These are phyloP conservation scores for Yamadazyma atlantica DNA, from an alignment of 1,139 yeast genomes.

Conservation along the genomic window DNA sequence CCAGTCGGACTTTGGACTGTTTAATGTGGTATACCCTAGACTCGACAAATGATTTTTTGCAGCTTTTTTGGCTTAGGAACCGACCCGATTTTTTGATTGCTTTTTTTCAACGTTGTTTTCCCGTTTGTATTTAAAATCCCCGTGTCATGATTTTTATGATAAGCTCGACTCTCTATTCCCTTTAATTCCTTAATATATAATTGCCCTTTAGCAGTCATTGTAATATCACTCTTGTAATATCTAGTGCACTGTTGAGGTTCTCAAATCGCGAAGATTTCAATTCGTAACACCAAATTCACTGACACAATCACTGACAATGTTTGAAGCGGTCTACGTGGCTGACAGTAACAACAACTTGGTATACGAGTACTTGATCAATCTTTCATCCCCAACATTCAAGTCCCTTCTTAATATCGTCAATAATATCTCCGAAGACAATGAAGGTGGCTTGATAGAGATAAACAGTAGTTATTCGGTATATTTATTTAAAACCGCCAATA, in stretches of 20 bases:
- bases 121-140: constrained; percentile 1
- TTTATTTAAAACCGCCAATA: constrained; percentile 21
- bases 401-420: constrained; percentile 34
- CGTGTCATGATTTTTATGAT: constrained; percentile 2
- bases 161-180: constrained; percentile 8
- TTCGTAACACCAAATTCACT: not conserved
- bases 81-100: not conserved
- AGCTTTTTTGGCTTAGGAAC: not conserved
- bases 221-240: too few species aligned
- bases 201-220: constrained; percentile 2
- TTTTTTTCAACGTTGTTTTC: not conserved
- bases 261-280: constrained; percentile 1
- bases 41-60: not conserved
- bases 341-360: constrained; percentile 54
- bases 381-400: constrained; percentile 51
- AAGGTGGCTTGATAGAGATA: constrained; percentile 22
- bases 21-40: not conserved
- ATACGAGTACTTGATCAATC: constrained; percentile 55
- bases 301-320: constrained; percentile 19
- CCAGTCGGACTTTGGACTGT: not conserved
- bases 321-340: constrained; percentile 65
- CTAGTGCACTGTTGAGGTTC: too few species aligned
- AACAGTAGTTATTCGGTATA: constrained; percentile 30
- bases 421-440: constrained; percentile 15
- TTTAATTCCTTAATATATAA: constrained; percentile 4